A percentile compares a stretch with the other conserved stretches of the same genome.
Conservation (phyloP, 192 early-diverging fungal species). For the Chytriomyces sp. region DNA sequence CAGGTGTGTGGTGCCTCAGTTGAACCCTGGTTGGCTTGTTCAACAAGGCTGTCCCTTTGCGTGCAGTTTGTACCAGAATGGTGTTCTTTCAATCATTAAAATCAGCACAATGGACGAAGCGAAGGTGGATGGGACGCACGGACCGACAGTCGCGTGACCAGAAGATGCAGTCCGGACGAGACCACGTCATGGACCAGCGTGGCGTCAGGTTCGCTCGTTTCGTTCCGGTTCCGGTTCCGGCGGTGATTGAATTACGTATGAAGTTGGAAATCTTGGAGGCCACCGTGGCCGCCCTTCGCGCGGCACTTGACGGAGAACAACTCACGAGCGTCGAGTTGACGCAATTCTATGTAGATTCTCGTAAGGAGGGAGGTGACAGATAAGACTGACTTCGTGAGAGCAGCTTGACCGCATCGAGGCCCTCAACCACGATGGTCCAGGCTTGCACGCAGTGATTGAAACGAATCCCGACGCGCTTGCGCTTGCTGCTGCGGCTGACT, state of each 20-base stretch:
- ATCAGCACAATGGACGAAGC: no score
- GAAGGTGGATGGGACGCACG: no score
- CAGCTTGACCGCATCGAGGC: slow-evolving; percentile 1
- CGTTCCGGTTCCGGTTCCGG: no score
- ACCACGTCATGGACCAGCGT: no score
- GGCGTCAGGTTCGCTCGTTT: no score
- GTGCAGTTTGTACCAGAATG: no score
- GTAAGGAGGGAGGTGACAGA: background rate
- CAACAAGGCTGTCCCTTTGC: no score
- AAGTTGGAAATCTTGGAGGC: slow-evolving; percentile 5
- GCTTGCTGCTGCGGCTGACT: slow-evolving; percentile 30
- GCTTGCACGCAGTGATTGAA: slow-evolving; percentile 33
- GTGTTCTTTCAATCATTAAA: no score
- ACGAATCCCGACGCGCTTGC: slow-evolving; percentile 34
- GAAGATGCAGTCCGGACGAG: no score
- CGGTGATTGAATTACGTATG: background rate
- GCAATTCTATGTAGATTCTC: background rate
- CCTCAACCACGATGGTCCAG: background rate
- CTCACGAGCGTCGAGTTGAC: slow-evolving; percentile 12
- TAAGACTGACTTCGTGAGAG: background rate
- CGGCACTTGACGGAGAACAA: background rate
- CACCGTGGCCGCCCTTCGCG: slow-evolving; percentile 12
- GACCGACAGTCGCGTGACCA: no score
- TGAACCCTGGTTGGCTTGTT: no score
- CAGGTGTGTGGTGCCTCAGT: no score